Percentiles rank a stretch among this genome's conserved stretches.
phyloP scores from a whole-genome alignment of 306 rosid genomes.

The Cyclanthera cordifolia region DNA sequence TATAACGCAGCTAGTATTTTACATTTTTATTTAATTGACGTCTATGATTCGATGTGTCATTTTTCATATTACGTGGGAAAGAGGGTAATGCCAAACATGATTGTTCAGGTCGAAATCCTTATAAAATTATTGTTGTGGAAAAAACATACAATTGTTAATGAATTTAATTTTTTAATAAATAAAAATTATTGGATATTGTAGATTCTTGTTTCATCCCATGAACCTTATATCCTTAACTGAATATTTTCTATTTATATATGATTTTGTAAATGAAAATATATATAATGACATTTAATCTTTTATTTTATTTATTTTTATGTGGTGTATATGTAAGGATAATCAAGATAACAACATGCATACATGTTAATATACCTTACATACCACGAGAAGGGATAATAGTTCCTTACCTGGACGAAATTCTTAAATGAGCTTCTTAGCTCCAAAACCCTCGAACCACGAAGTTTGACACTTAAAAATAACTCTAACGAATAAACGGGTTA shows the following conservation, averaged over 20 bases:
- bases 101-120: neutral
- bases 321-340: too few species aligned
- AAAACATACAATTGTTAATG: neutral
- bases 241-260: neutral
- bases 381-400: too few species aligned
- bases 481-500: too few species aligned
- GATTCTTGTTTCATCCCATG: constrained; percentile 2
- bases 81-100: neutral
- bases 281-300: neutral
- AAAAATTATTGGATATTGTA: constrained; percentile 1
- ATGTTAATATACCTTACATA: too few species aligned
- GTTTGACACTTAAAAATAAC: too few species aligned
- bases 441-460: too few species aligned
- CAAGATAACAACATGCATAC: neutral
- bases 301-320: neutral
- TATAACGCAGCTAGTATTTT: neutral
- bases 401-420: too few species aligned
- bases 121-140: neutral
- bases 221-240: neutral
- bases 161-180: neutral
- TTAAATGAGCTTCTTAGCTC: too few species aligned
- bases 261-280: neutral
- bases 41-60: neutral
- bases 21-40: neutral
- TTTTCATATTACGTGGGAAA: neutral